Base-by-base conservation (phyloP, 2,329 filamentous ascomycete genomes). In the Magnaporthiopsis rhizophila region DNA sequence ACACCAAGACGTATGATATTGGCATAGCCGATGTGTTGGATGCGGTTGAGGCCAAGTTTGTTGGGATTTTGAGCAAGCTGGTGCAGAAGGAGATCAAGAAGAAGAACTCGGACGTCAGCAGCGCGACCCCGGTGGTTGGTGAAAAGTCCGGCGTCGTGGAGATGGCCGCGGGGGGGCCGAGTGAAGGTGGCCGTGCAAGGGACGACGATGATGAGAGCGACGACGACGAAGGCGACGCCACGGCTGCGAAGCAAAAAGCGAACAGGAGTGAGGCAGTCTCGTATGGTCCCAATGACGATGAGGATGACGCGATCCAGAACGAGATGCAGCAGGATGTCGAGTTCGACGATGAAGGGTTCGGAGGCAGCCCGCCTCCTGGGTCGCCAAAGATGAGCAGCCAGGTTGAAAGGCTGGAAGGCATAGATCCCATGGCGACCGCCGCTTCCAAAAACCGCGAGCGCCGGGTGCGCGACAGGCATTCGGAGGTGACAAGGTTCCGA, bases 221-320 rank as follows among this genome's bases (percentile, higher is more conserved):
- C n/a, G 88, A 87, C 34, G 91, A 87, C 59, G 93, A 95, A 64
- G 88, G 87, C 65, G 91, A 96, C 72, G 91, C 85, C 62, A 93
- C 87, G 4, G 86, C 83, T 67, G 86, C 86, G 69, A 96, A 92
- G 77, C 83, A 87, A 71, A 86, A 84, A 70, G 86, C 87, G 59
- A 95, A 96, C 74, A 88, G 90, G 57, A 81, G 84, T 63, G 90
- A 97, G 75, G 90, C 89, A 36, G 88, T 94, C 2, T 95, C 92
- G 18, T 98, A 97, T 69, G 94, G 92, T 56, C 91, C 89, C 45
- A 96, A 96, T 60, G 95, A 98, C 72, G 93, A 97, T 6, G 94
- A 94, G 4, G 95, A 98, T 72, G 85, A 91, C 69, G 87, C 84
- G 50, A 86, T 96, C 64, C 87, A 89, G 70, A 79, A 80, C 63